Evolutionary conservation across 1,284 basidiomycete genomes (phyloP).

Genomic region (Austroboletus niveus): DNA sequence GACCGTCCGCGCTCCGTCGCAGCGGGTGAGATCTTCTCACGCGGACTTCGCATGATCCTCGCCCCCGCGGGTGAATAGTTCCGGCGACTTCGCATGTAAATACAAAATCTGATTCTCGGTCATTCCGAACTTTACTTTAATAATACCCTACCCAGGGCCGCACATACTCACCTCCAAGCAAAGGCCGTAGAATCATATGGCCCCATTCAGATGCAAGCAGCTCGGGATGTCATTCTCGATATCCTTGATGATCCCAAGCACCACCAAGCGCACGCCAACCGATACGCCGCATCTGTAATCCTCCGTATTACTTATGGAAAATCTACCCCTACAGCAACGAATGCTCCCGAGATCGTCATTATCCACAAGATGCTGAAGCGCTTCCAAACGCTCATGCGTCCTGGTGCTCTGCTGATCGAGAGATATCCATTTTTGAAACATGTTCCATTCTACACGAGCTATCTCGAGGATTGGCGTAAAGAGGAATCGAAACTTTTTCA

Average conservation of each 20-base stretch:
- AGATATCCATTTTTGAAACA: conserved; percentile 38
- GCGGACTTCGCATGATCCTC: conserved; percentile 32
- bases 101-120: neutral
- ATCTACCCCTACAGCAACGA: conserved; percentile 39
- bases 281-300: conserved; percentile 49
- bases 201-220: conserved; percentile 37
- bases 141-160: conserved; percentile 23
- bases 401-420: conserved; percentile 41
- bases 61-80: conserved; percentile 35
- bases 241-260: conserved; percentile 37
- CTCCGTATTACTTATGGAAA: conserved; percentile 50
- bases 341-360: conserved; percentile 41
- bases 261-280: conserved; percentile 37
- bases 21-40: conserved; percentile 31
- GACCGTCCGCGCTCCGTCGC: conserved; percentile 35
- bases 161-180: conserved; percentile 41
- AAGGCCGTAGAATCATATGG: conserved; percentile 36
- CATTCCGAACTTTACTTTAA: neutral
- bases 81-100: conserved; percentile 32
- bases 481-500: conserved; percentile 45
- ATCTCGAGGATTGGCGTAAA: conserved; percentile 36
- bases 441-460: conserved; percentile 38
- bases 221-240: conserved; percentile 39
- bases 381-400: conserved; percentile 38
- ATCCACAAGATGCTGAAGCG: conserved; percentile 38